Percentiles rank a stretch among this genome's conserved stretches.
phyloP scores from a whole-genome alignment of 345 rosid genomes.

The Lagerstroemia speciosa region DNA sequence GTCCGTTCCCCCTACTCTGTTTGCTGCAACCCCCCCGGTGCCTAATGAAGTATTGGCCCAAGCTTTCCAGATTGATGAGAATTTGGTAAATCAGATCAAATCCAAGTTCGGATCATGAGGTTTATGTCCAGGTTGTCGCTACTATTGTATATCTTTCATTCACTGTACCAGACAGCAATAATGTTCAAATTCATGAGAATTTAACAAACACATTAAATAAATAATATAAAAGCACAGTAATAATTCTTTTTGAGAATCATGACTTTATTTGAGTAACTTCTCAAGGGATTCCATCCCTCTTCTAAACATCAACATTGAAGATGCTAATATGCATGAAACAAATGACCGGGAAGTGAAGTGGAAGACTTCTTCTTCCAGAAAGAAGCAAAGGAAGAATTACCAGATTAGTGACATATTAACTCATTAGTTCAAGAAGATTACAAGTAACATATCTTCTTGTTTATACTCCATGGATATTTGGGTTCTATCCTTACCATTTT shows the following conservation, averaged over 20 bases:
- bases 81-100: slow-evolving; percentile 32
- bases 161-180: neutral
- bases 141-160: neutral
- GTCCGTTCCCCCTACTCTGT: slow-evolving; percentile 20
- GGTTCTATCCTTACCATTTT: neutral
- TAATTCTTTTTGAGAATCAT: too few relatives aligned
- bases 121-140: neutral
- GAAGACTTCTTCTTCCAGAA: neutral
- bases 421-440: too few relatives aligned
- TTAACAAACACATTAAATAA: neutral
- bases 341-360: neutral
- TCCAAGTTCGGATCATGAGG: slow-evolving; percentile 34
- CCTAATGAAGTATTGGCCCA: slow-evolving; percentile 18
- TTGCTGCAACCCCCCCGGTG: slow-evolving; percentile 47
- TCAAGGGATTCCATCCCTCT: neutral
- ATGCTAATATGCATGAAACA: neutral
- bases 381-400: neutral
- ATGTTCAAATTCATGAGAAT: neutral
- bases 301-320: neutral
- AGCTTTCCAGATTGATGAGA: neutral
- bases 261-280: too few relatives aligned
- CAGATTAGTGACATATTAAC: too few relatives aligned
- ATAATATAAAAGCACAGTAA: neutral
- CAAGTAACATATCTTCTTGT: neutral
- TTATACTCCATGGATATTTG: neutral